Conservation (phyloP, 441 rosid genomes). For the Corymbia calophylla region DNA sequence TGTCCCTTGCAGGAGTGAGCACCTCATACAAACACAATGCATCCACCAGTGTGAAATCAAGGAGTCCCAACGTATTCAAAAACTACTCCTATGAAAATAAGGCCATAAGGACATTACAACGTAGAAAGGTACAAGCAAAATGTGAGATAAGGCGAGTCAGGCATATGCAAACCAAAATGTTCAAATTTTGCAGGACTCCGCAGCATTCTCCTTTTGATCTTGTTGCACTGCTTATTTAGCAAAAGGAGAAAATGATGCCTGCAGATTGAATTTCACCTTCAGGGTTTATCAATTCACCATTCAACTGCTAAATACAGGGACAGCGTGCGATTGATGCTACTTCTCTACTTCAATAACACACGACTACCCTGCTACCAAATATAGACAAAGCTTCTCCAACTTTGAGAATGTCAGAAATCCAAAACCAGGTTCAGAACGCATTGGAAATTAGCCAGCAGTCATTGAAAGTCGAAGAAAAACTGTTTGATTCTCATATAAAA, state of each 20-base stretch:
- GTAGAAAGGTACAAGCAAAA: not conserved
- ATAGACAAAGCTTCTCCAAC: not conserved
- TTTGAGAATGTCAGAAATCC: not conserved
- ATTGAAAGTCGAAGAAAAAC: not conserved
- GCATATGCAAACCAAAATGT: not conserved
- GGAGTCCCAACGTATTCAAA: not conserved
- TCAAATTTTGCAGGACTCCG: not conserved
- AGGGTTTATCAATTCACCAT: not conserved
- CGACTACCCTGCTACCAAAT: not conserved
- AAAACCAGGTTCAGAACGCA: not conserved
- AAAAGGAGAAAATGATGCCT: not conserved
- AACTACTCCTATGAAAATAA: not conserved
- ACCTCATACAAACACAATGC: not conserved
- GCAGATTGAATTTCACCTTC: not conserved
- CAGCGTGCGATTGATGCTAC: not conserved
- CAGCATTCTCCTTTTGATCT: not conserved
- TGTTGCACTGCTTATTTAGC: not conserved
- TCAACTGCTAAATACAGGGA: not conserved
- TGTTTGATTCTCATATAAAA: not conserved
- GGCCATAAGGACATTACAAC: not conserved
- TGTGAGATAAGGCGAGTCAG: not conserved
- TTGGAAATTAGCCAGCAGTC: not conserved
- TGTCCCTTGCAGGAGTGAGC: not conserved
- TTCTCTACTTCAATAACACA: not conserved
- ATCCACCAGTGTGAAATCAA: not conserved